phyloP scores from a whole-genome alignment of 2,329 filamentous ascomycete species.

The Aspergillus sp. region DNA sequence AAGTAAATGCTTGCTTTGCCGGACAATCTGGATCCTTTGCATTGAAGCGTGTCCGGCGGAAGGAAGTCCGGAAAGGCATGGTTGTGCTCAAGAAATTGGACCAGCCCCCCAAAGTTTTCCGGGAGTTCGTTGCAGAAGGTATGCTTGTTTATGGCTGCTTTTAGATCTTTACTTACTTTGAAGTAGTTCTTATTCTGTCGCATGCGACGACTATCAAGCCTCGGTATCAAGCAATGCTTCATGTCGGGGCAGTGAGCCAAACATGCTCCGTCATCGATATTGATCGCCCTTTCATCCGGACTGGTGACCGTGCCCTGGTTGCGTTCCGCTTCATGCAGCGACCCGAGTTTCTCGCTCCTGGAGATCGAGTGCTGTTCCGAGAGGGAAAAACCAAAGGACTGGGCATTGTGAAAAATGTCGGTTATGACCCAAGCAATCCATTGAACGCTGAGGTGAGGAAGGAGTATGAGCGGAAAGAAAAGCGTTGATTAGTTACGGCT shows the following conservation, averaged over 20 bases:
- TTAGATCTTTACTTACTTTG: constrained; percentile 10
- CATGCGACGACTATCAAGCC: constrained; percentile 97
- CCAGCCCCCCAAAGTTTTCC: constrained; percentile 69
- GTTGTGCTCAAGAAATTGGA: constrained; percentile 86
- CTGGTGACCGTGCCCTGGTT: constrained; percentile 88
- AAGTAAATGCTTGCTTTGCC: constrained; percentile 81
- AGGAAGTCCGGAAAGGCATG: constrained; percentile 97
- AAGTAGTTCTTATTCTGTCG: constrained; percentile 79
- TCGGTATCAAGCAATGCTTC: constrained; percentile 97
- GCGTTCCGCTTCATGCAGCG: constrained; percentile 93
- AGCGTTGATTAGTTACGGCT: neutral
- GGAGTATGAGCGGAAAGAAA: constrained; percentile 8
- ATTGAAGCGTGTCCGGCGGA: constrained; percentile 79
- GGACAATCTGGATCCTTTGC: constrained; percentile 94
- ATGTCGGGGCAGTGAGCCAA: constrained; percentile 91
- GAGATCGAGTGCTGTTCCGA: constrained; percentile 86
- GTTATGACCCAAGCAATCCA: constrained; percentile 71
- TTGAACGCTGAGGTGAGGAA: constrained; percentile 42
- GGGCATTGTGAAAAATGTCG: constrained; percentile 87
- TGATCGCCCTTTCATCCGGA: constrained; percentile 91
- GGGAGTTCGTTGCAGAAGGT: constrained; percentile 78
- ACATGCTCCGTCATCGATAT: constrained; percentile 98
- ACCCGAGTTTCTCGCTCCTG: constrained; percentile 86
- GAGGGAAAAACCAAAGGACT: constrained; percentile 94
- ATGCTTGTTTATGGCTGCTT: constrained; percentile 11